A percentile compares a stretch with the other conserved stretches of the same genome.
Evolutionary conservation across 148 eudicot species (phyloP).

Genomic region (Fagopyrum homotropicum): DNA sequence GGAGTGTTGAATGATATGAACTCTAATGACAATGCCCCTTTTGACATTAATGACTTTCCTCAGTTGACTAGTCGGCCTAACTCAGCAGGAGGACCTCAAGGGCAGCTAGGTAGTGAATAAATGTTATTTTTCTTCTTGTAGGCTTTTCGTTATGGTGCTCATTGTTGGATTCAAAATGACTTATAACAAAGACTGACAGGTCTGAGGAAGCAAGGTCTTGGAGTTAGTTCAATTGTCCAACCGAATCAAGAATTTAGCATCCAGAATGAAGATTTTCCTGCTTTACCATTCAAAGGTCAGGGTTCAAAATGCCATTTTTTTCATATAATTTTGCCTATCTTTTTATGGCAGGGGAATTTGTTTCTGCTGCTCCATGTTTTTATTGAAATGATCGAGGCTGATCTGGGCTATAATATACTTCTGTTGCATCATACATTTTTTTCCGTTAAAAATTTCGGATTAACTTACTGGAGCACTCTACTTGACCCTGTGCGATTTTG

Average conservation of each 20-base stretch:
- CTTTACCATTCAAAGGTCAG: conserved; percentile 88
- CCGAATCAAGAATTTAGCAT: conserved; percentile 98
- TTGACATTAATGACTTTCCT: conserved; percentile 93
- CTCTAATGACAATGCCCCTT: conserved; percentile 77
- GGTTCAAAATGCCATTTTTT: neutral
- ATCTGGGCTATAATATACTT: neutral
- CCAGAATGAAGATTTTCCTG: conserved; percentile 98
- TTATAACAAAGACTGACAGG: conserved; percentile 41
- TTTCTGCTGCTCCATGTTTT: neutral
- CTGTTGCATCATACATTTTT: neutral
- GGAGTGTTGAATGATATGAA: conserved; percentile 84
- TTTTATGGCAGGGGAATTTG: conserved; percentile 3
- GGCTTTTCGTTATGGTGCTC: neutral
- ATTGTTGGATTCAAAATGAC: conserved; percentile 15
- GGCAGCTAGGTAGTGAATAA: conserved; percentile 63
- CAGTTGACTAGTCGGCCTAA: conserved; percentile 85
- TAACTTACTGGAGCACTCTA: neutral
- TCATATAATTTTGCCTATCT: neutral
- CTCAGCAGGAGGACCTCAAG: conserved; percentile 96
- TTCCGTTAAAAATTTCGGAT: neutral
- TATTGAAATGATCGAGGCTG: neutral
- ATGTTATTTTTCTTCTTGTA: conserved; percentile 6
- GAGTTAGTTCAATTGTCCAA: conserved; percentile 87
- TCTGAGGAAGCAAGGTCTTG: conserved; percentile 89
- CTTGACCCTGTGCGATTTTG: neutral